These are phyloP conservation scores for Aureobasidium sp. DNA, from an alignment of 2,329 filamentous ascomycete species.

Conservation along the genomic window DNA sequence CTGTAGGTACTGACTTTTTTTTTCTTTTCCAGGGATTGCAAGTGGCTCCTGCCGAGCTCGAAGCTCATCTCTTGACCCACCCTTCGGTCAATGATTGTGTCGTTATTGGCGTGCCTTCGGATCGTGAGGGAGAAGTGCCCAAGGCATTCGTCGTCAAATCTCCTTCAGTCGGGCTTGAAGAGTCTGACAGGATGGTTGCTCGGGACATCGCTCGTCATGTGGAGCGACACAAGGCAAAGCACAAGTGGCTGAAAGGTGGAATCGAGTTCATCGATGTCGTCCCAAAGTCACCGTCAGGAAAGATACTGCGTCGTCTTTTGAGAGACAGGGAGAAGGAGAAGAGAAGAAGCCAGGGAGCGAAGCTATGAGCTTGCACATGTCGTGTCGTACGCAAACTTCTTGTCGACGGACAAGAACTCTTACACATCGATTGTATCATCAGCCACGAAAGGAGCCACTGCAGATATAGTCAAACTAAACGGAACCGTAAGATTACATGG, in stretches of 20 bases:
- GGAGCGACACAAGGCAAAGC: conserved; percentile 50
- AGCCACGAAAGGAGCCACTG: not conserved
- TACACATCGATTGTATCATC: not conserved
- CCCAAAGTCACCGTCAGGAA: conserved; percentile 50
- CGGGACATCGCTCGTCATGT: conserved; percentile 49
- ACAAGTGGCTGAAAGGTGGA: conserved; percentile 55
- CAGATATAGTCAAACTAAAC: not conserved
- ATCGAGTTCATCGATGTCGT: conserved; percentile 45
- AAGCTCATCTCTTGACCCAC: conserved; percentile 69
- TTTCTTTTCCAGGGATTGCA: conserved; percentile 55
- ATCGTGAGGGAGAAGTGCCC: conserved; percentile 51
- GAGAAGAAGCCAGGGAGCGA: conserved; percentile 21
- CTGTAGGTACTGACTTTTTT: not conserved
- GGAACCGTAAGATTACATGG: not conserved
- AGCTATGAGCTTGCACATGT: conserved; percentile 6
- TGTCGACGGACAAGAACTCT: not conserved
- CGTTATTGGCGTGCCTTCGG: conserved; percentile 64
- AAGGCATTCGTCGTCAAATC: conserved; percentile 57
- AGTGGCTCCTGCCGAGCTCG: conserved; percentile 75
- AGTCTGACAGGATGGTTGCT: conserved; percentile 40
- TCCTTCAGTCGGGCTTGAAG: conserved; percentile 41
- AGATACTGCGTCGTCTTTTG: conserved; percentile 53
- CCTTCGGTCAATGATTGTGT: conserved; percentile 67
- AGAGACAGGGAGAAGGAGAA: conserved; percentile 64
- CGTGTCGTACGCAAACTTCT: not conserved